Evolutionary conservation across 2,329 filamentous ascomycete genomes (phyloP), one percentile per base, ranked within the genome.

Genomic region (Cercospora berteroae): DNA sequence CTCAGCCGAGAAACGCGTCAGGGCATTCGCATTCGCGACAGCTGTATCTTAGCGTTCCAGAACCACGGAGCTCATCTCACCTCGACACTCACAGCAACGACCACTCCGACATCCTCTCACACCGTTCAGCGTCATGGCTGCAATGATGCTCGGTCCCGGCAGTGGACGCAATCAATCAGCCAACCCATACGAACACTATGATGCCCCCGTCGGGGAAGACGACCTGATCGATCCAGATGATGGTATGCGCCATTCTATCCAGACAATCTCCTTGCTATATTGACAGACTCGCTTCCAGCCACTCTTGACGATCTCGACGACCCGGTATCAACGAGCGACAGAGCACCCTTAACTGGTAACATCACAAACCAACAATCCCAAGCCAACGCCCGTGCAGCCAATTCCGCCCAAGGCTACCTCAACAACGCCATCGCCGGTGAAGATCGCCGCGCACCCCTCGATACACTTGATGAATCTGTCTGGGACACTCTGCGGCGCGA

Each of bases 401-500:
- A 82, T 60, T 84, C 92, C 67, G 89, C 93, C 74, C 89, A 94
- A 78, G 88, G 85, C 76, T 96, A 94, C 80, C 86, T 97, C 73
- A 97, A 93, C 27, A 95, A 92, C 23, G 89, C 89, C 67, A 96
- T 99, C 77, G 90, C 90, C 2, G 95, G 95, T 72, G 94, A 98
- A 80, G 95, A 99, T 82, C 91, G 95, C 64, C 87, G 90, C 70
- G 94, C 95, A 16, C 88, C 93, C 7, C 89, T 90, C 72, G 96
- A 96, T 81, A 99, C 95, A 56, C 96, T 99, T 79, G 95, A 99
- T 80, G 95, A 99, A 82, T 90, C 89, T 1, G 95, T 99, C 48
- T 99, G 95, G 95, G 92, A 94, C 52, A 99, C 95, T n/a, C 84
- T 99, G 68, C 92, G 91, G 62, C 90, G 95, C 73, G 95, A 99